Percentiles rank a stretch among this genome's conserved stretches.
phyloP scores from a whole-genome alignment of 2,329 filamentous ascomycete species.

The Aaosphaeria arxii region DNA sequence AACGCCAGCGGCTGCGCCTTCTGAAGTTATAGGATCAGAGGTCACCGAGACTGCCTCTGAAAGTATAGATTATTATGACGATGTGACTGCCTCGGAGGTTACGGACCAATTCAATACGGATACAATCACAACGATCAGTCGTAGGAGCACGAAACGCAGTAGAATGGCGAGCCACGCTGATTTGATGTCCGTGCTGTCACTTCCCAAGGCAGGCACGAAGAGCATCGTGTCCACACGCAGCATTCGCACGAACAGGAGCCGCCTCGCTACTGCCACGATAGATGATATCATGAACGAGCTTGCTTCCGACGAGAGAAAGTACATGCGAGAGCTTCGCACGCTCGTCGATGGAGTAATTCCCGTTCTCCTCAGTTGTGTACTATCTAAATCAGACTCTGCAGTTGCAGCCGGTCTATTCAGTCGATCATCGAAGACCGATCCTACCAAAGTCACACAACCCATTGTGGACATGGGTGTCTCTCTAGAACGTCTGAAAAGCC shows the following conservation, averaged over 20 bases:
- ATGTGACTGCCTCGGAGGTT: constrained; percentile 24
- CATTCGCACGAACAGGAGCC: constrained; percentile 69
- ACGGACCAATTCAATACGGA: constrained; percentile 28
- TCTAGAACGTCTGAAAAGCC: constrained; percentile 75
- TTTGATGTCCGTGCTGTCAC: constrained; percentile 85
- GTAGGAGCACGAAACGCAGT: constrained; percentile 53
- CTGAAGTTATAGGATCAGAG: constrained; percentile 25
- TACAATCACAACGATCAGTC: constrained; percentile 38
- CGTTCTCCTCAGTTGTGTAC: constrained; percentile 80
- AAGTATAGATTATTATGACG: constrained; percentile 13
- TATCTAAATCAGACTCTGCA: constrained; percentile 66
- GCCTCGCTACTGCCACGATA: constrained; percentile 65
- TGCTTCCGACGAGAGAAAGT: constrained; percentile 78
- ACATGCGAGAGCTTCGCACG: constrained; percentile 86
- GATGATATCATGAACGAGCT: constrained; percentile 78
- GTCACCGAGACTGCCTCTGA: constrained; percentile 15
- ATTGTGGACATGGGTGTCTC: constrained; percentile 93
- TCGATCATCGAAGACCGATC: constrained; percentile 55
- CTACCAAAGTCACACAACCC: constrained; percentile 68
- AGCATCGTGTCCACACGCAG: constrained; percentile 76
- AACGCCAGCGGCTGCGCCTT: constrained; percentile 23
- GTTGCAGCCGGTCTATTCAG: constrained; percentile 67
- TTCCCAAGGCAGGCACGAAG: constrained; percentile 61
- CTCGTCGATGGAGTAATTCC: constrained; percentile 94
- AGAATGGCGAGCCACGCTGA: constrained; percentile 89